Percentiles rank a stretch among this genome's conserved stretches.
Evolutionary conservation across 148 eudicot genomes (phyloP).

Genomic region (Rhododendron ferrugineum): DNA sequence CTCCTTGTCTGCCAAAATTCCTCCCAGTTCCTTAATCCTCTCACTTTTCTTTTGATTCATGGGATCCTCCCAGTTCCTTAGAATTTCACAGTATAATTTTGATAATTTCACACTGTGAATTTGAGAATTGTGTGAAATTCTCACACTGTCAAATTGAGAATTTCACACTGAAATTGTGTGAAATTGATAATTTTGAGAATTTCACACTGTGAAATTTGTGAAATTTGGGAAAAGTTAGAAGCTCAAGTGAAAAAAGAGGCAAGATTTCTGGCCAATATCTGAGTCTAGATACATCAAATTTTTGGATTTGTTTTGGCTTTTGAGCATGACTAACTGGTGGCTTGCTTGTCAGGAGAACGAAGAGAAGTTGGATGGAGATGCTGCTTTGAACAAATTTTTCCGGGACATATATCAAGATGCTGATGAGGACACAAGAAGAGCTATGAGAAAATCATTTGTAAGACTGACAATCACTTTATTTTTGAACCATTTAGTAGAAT

Average conservation of each 20-base stretch:
- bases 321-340: neutral
- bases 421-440: slow-evolving; percentile 88
- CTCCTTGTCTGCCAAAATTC: neutral
- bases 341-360: slow-evolving; percentile 77
- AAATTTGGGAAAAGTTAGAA: slow-evolving; percentile 98
- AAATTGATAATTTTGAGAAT: too few relatives aligned
- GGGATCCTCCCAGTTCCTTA: slow-evolving; percentile 51
- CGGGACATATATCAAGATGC: slow-evolving; percentile 75
- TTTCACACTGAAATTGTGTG: too few relatives aligned
- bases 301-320: neutral
- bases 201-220: too few relatives aligned
- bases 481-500: neutral
- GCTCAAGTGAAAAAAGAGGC: slow-evolving; percentile 97
- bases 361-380: slow-evolving; percentile 96
- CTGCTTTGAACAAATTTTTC: slow-evolving; percentile 94
- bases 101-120: too few relatives aligned
- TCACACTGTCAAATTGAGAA: too few relatives aligned
- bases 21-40: neutral
- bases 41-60: slow-evolving; percentile 15
- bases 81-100: too few relatives aligned
- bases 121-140: too few relatives aligned
- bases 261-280: neutral
- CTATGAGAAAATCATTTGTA: slow-evolving; percentile 98
- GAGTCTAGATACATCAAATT: neutral
- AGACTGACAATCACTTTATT: slow-evolving; percentile 22